Evolutionary conservation across 306 rosid species (phyloP).

Genomic region (Ceratonia siliqua): DNA sequence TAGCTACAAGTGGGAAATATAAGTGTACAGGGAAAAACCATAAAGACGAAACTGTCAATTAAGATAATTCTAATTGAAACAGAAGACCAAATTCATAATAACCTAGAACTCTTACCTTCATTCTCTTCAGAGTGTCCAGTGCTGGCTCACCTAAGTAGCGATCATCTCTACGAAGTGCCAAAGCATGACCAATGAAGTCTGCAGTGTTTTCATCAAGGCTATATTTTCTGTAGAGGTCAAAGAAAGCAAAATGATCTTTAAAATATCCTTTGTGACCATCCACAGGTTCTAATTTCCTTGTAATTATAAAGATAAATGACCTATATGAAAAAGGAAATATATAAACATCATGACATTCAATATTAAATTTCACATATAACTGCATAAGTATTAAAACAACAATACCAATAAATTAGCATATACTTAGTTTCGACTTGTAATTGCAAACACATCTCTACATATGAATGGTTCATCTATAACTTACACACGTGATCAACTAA

Average conservation of each 20-base stretch:
- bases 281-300: background rate
- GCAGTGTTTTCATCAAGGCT: conserved; percentile 63
- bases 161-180: conserved; percentile 66
- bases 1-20: conserved; percentile 30
- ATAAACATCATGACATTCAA: background rate
- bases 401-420: too few species aligned
- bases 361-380: background rate
- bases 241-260: too few species aligned
- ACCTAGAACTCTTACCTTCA: conserved; percentile 48
- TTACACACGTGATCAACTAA: too few species aligned
- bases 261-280: background rate
- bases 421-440: too few species aligned
- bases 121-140: conserved; percentile 52
- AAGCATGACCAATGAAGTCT: conserved; percentile 70
- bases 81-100: background rate
- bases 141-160: conserved; percentile 62
- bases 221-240: conserved; percentile 51
- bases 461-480: too few species aligned
- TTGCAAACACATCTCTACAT: too few species aligned
- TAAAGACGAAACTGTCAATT: background rate
- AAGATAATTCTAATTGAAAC: background rate
- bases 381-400: too few species aligned
- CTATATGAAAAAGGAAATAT: too few species aligned
- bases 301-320: too few species aligned
- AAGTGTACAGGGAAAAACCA: background rate